phyloP scores from a whole-genome alignment of 2,329 filamentous ascomycete species.

The Cercospora zeina region DNA sequence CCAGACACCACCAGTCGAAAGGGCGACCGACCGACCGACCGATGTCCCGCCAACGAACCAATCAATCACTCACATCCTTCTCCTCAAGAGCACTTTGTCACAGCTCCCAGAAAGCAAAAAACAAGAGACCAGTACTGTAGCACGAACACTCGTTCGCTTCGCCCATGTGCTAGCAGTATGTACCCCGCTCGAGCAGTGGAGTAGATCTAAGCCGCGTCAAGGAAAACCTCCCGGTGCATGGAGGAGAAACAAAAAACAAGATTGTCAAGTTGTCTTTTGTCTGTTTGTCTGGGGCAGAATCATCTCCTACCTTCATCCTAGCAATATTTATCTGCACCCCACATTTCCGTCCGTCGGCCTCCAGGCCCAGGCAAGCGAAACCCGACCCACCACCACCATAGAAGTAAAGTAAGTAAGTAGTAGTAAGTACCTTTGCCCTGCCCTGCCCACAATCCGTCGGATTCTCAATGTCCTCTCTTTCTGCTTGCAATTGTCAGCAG shows the following conservation, averaged over 20 bases:
- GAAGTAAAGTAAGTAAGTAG: neutral
- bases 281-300: neutral
- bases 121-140: neutral
- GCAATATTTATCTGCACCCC: neutral
- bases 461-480: neutral
- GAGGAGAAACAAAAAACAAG: too few relatives aligned
- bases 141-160: conserved; percentile 1
- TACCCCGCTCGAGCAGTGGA: neutral
- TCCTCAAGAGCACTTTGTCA: neutral
- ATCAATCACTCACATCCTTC: neutral
- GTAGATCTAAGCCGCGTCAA: too few relatives aligned
- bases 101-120: neutral
- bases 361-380: too few relatives aligned
- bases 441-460: conserved; percentile 5
- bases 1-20: neutral
- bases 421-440: too few relatives aligned
- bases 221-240: too few relatives aligned
- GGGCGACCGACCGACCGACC: too few relatives aligned
- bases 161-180: too few relatives aligned
- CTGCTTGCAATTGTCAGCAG: neutral
- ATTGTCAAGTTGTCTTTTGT: too few relatives aligned
- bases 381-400: neutral
- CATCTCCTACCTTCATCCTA: too few relatives aligned
- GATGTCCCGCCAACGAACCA: neutral
- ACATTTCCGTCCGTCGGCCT: neutral